Conservation (phyloP, 164 flowering plant genomes). For the Liriodendron chinense region DNA sequence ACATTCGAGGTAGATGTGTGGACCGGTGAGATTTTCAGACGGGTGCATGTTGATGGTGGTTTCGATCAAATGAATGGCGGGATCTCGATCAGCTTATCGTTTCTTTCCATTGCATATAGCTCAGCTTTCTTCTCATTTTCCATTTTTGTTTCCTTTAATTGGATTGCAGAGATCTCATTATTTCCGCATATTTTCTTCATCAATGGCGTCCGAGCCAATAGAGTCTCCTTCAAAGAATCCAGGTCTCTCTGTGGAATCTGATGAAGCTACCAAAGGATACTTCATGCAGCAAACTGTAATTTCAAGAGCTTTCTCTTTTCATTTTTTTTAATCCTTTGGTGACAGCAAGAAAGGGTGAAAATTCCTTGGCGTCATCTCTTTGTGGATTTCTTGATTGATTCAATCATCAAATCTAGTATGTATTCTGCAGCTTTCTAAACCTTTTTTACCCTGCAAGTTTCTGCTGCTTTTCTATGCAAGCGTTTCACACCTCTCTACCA, state of each 20-base stretch:
- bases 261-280: slow-evolving; percentile 88
- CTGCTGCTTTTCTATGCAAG: too few species aligned
- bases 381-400: too few species aligned
- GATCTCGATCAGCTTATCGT: neutral
- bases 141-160: neutral
- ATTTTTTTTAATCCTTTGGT: too few species aligned
- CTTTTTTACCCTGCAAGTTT: too few species aligned
- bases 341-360: too few species aligned
- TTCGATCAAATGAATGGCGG: neutral
- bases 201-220: slow-evolving; percentile 71
- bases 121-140: neutral
- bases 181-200: slow-evolving; percentile 11
- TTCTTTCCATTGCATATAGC: neutral
- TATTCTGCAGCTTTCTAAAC: too few species aligned
- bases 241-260: slow-evolving; percentile 59
- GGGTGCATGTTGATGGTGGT: too few species aligned
- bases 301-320: neutral
- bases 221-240: slow-evolving; percentile 85
- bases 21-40: too few species aligned
- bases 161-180: neutral
- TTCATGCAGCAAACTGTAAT: slow-evolving; percentile 90
- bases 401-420: too few species aligned
- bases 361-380: too few species aligned
- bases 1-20: too few species aligned
- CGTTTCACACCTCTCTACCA: too few species aligned